Evolutionary conservation across 768 basidiomycete species (phyloP), one percentile per base, ranked within the genome.

Genomic region (Kwoniella mangroviensis): DNA sequence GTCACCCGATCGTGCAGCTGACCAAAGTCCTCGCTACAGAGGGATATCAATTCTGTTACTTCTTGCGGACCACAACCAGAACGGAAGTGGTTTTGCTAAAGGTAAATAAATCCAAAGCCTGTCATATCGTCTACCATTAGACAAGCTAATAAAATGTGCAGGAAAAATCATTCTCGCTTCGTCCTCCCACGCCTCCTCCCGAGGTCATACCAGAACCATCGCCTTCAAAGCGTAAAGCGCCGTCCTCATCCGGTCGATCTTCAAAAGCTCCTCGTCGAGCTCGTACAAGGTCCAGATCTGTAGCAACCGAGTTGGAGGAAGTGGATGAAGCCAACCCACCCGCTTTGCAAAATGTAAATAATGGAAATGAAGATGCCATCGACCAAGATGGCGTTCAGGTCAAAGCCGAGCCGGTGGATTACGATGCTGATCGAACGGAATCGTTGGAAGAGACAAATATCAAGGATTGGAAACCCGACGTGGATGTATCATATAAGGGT

Each of bases 11-110:
- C 58, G 9, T 13, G 21, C 65, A 66, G 66, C 63, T 43, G 26
- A 59, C 42, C 26, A n/a, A 56, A 42, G 52, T 60, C 54, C 63
- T 49, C 59, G n/a, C 65, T 28, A 34, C 79, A 95, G 94, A 91
- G 69, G 87, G 87, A 0, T 96, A 95, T 78, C 94, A 96, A 73
- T 94, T 93, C 80, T 93, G 91, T 58, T 96, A 93, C 81, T 96
- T 94, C 84, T 85, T 95, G 73, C 88, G 92, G 24, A 90, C 89
- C 82, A 89, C 88, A 2, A 92, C 93, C 62, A 87, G 91, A 11
- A 80, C 79, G 12, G 92, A 95, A 81, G 89, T 91, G 0, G 86
- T 94, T 2, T 85, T 94, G 9, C 84, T 92, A 74, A 96, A 96
- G 86, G 94, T 91, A 60, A n/a, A 83, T 91, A 60, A n/a, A 83